phyloP scores from a whole-genome alignment of 768 basidiomycete species.

The Amyloporia xantha region DNA sequence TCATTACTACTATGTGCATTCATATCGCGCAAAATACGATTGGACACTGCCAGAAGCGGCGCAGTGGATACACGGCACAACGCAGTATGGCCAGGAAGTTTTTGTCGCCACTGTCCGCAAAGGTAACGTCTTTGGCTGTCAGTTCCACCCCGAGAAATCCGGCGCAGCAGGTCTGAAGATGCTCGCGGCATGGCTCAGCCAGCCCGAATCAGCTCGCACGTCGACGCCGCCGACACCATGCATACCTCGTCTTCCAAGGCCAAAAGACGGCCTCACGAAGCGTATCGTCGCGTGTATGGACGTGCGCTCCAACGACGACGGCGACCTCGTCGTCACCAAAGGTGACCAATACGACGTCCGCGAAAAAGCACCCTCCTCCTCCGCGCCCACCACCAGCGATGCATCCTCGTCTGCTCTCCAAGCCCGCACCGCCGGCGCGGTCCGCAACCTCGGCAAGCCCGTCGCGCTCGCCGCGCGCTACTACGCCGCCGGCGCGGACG shows the following conservation, averaged over 20 bases:
- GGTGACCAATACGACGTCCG: slow-evolving; percentile 99
- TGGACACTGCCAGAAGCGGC: slow-evolving; percentile 49
- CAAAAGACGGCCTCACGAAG: slow-evolving; percentile 73
- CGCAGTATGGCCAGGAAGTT: slow-evolving; percentile 90
- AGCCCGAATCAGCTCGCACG: slow-evolving; percentile 37
- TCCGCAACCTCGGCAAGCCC: slow-evolving; percentile 97
- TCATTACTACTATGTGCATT: slow-evolving; percentile 97
- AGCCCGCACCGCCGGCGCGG: slow-evolving; percentile 57
- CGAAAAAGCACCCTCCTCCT: slow-evolving; percentile 46
- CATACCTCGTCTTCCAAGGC: slow-evolving; percentile 31
- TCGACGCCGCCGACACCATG: slow-evolving; percentile 30
- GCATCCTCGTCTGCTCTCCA: slow-evolving; percentile 18
- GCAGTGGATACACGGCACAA: slow-evolving; percentile 77
- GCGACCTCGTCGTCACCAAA: slow-evolving; percentile 98
- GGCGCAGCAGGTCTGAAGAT: slow-evolving; percentile 80
- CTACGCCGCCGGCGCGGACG: slow-evolving; percentile 86
- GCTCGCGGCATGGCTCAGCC: slow-evolving; percentile 72
- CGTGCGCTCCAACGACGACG: slow-evolving; percentile 91
- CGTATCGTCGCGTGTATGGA: slow-evolving; percentile 97
- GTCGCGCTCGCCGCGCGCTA: slow-evolving; percentile 86
- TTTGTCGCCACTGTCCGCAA: slow-evolving; percentile 83
- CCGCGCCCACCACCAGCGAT: slow-evolving; percentile 12
- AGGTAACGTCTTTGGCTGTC: slow-evolving; percentile 84
- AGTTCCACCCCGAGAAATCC: slow-evolving; percentile 99
- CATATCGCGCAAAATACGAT: slow-evolving; percentile 78